Conservation (phyloP, 495 filamentous ascomycete species). For the Trichoderma gamsii region DNA sequence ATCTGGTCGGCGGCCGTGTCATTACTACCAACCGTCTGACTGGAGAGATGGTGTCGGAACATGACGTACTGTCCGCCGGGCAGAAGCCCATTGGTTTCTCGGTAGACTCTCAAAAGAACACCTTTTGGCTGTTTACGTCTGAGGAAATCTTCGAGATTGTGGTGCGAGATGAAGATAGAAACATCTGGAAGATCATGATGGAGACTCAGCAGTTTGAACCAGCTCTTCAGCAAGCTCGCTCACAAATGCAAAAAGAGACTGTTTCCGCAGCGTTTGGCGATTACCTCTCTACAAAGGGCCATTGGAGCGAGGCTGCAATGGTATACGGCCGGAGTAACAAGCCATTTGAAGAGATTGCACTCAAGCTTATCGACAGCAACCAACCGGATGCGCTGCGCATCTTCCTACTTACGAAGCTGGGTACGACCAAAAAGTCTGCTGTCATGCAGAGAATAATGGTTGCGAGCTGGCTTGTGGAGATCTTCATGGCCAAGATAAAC, state of each 20-base stretch:
- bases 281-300: conserved; percentile 69
- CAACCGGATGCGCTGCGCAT: conserved; percentile 88
- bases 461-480: conserved; percentile 87
- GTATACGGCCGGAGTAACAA: conserved; percentile 95
- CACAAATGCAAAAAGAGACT: conserved; percentile 71
- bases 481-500: conserved; percentile 97
- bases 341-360: conserved; percentile 89
- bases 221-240: conserved; percentile 73
- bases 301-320: conserved; percentile 75
- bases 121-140: conserved; percentile 90
- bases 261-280: conserved; percentile 88
- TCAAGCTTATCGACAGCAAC: conserved; percentile 81
- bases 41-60: conserved; percentile 76
- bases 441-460: conserved; percentile 94
- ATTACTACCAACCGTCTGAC: conserved; percentile 82
- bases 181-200: conserved; percentile 90
- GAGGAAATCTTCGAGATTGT: conserved; percentile 91
- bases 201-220: conserved; percentile 78
- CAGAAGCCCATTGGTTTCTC: conserved; percentile 74
- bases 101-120: conserved; percentile 85
- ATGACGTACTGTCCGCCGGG: conserved; percentile 73
- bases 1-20: conserved; percentile 72
- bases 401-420: conserved; percentile 80
- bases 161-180: conserved; percentile 79
- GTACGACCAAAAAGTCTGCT: conserved; percentile 71